A percentile compares a stretch with the other conserved stretches of the same genome.
These are phyloP conservation scores for Rhizophagus clarus DNA, from an alignment of 192 early-diverging fungal species.

Conservation along the genomic window DNA sequence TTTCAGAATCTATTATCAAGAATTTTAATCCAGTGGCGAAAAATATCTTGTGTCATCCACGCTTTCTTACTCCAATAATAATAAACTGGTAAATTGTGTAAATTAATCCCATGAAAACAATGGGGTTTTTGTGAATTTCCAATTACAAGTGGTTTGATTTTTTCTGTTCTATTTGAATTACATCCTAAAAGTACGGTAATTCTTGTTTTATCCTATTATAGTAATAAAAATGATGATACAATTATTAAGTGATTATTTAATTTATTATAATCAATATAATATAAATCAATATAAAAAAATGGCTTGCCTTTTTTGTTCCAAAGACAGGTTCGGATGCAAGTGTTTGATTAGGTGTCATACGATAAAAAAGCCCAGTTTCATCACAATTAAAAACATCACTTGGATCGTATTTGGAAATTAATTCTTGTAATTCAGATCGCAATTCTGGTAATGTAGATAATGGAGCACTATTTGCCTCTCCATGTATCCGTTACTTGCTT, in stretches of 20 bases:
- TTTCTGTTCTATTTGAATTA: too few species aligned
- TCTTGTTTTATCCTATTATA: background rate
- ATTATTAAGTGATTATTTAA: too few species aligned
- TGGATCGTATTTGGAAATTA: background rate
- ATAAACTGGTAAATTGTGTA: background rate
- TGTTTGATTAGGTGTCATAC: background rate
- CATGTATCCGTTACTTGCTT: background rate
- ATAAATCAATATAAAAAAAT: background rate
- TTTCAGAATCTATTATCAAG: background rate
- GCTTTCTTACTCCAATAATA: too few species aligned
- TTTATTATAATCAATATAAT: too few species aligned
- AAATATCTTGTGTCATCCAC: background rate
- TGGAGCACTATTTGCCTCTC: background rate
- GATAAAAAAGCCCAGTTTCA: conserved; percentile 3
- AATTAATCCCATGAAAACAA: background rate
- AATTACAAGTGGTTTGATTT: too few species aligned
- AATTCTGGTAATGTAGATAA: background rate
- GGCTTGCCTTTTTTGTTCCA: background rate
- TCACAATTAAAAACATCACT: background rate
- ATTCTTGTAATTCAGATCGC: background rate
- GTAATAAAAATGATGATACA: background rate
- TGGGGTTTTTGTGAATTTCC: too few species aligned
- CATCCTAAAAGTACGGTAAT: background rate
- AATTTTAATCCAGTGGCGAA: background rate
- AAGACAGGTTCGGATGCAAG: background rate